phyloP scores from a whole-genome alignment of 768 basidiomycete species.

The Steccherinum ochraceum region DNA sequence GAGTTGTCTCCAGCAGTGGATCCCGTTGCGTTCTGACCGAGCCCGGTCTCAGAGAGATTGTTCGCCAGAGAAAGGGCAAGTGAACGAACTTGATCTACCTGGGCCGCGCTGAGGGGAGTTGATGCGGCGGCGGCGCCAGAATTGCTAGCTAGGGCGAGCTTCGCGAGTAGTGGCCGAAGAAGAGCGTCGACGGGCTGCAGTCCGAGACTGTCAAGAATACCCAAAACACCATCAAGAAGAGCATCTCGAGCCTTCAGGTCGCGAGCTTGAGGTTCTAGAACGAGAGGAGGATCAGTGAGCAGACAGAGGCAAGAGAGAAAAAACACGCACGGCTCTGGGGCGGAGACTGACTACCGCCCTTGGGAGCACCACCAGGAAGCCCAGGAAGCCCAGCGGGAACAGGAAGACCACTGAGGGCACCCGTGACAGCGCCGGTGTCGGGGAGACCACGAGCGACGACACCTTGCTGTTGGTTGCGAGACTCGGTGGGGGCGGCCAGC shows the following conservation, averaged over 20 bases:
- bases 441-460: neutral
- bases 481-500: slow-evolving; percentile 23
- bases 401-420: neutral
- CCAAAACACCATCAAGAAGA: neutral
- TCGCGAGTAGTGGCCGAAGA: no score
- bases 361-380: neutral
- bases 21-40: neutral
- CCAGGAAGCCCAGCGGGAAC: no score
- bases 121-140: no score
- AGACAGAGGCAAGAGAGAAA: neutral
- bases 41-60: neutral
- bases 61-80: neutral
- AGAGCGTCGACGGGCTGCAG: no score
- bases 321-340: neutral
- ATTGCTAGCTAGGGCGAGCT: no score
- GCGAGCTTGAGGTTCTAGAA: neutral
- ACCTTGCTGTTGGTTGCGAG: slow-evolving; percentile 2
- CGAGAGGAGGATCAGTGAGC: neutral
- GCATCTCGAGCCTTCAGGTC: neutral
- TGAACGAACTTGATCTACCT: neutral
- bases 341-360: neutral
- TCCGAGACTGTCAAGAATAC: no score
- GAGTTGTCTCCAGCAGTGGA: neutral
- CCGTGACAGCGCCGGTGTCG: neutral
- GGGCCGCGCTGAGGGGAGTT: neutral